Base-by-base conservation (phyloP, 768 basidiomycete species). In the Lactarius sp. region DNA sequence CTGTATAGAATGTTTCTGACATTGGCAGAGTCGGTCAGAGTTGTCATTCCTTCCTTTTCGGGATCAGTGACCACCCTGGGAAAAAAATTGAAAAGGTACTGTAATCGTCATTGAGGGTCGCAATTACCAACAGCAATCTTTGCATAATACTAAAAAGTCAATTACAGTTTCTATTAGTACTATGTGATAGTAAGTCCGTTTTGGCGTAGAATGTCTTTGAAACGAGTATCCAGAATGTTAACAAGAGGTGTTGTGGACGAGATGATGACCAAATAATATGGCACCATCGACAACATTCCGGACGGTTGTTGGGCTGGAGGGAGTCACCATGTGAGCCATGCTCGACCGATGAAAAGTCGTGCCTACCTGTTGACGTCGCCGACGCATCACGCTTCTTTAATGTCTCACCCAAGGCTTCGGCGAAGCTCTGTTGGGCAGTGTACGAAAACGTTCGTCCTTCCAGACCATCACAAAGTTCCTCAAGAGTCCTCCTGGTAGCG, bases 1-100 rank as follows among this genome's bases (percentile, higher is more conserved):
- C 79, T n/a, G 77, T 77, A 69, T 85, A 90, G 12, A 90, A 78
- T 8, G 77, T 71, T 18, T 83, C 79, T 20, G 81, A 70, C 82
- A 83, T 83, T n/a, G 50, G 52, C 13, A 51, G 31, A 49, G 39
- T 18, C 49, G 59, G 22, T 51, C 41, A 52, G 42, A 44, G 42
- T 39, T 0, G 2, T 8, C 1, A 31, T 6, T 34, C 8, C 7
- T 46, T 36, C 52, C 59, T 27, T 60, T 22, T 53, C 54, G 14
- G 33, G 60, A 50, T 10, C 36, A 6, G 27, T 27, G 27, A 3
- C 27, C 27, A 27, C 27, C 27, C 27, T 27, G 27, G 27, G 2
- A 27, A 3, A 3, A 3, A 27, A 27, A 27, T 27, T 27, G 27
- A 2, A 27, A 27, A 27, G 27, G 27, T 27, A 27, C 22, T 0